phyloP scores from a whole-genome alignment of 306 rosid species.

The Cicer judaicum region DNA sequence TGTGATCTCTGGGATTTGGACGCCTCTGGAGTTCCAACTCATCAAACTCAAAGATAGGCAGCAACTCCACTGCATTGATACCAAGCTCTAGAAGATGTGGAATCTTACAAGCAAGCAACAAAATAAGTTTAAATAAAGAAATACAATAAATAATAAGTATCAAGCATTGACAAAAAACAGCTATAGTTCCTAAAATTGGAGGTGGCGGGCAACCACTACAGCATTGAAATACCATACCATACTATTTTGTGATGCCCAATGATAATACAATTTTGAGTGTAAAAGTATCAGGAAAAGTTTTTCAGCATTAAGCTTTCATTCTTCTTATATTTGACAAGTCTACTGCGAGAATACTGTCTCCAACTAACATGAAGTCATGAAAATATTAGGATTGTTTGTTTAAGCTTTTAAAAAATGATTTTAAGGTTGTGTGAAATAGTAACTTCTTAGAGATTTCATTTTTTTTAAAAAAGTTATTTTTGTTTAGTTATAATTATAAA shows the following conservation, averaged over 20 bases:
- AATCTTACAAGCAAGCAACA: constrained; percentile 60
- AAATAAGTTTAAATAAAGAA: constrained; percentile 31
- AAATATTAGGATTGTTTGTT: not conserved
- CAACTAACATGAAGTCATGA: not conserved
- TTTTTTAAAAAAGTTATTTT: too few relatives aligned
- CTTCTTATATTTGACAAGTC: constrained; percentile 18
- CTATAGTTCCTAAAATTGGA: constrained; percentile 28
- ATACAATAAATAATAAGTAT: constrained; percentile 15
- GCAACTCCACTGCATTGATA: constrained; percentile 87
- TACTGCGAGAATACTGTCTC: constrained; percentile 31
- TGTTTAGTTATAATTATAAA: too few relatives aligned
- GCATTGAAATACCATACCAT: not conserved
- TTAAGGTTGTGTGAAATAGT: too few relatives aligned
- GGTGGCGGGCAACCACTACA: not conserved
- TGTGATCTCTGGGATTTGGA: constrained; percentile 90
- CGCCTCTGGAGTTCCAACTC: constrained; percentile 91
- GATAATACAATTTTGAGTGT: not conserved
- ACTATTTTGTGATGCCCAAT: not conserved
- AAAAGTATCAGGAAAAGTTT: not conserved
- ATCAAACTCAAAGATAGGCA: constrained; percentile 92
- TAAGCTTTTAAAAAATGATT: not conserved
- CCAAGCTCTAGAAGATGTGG: constrained; percentile 98
- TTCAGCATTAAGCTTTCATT: constrained; percentile 19
- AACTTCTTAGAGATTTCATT: too few relatives aligned
- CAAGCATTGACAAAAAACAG: constrained; percentile 29